Percentiles rank a stretch among this genome's conserved stretches.
phyloP scores from a whole-genome alignment of 2,329 filamentous ascomycete species.

The Hypomyces rosellus region DNA sequence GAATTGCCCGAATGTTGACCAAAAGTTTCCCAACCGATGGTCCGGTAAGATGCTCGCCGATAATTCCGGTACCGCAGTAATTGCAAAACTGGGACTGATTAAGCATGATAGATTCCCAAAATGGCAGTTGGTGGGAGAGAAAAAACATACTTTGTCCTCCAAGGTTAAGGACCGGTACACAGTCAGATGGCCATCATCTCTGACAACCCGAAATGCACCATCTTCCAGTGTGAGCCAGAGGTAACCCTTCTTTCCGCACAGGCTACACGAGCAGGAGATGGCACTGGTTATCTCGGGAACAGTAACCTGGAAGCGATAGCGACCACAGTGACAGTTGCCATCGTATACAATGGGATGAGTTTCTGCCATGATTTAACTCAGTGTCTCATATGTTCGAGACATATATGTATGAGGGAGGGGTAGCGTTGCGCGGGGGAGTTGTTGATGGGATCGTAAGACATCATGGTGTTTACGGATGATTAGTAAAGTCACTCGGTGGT shows the following conservation, averaged over 20 bases:
- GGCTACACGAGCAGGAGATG: slow-evolving; percentile 18
- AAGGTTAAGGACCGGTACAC: slow-evolving; percentile 5
- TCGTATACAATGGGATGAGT: neutral
- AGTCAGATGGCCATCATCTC: slow-evolving; percentile 10
- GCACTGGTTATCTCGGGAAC: slow-evolving; percentile 7
- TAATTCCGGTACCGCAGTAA: slow-evolving; percentile 21
- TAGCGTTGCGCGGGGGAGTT: too few relatives aligned
- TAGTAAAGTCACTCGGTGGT: too few relatives aligned
- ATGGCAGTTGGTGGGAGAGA: neutral
- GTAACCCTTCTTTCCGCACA: slow-evolving; percentile 24
- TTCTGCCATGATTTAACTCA: neutral
- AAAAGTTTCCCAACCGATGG: slow-evolving; percentile 14
- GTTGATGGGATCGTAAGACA: too few relatives aligned
- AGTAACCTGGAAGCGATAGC: slow-evolving; percentile 20
- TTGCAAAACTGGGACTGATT: slow-evolving; percentile 21
- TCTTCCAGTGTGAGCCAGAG: slow-evolving; percentile 18
- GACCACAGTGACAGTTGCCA: slow-evolving; percentile 27
- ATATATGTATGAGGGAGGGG: neutral
- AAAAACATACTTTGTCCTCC: slow-evolving; percentile 13
- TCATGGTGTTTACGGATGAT: too few relatives aligned
- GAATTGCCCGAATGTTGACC: slow-evolving; percentile 20
- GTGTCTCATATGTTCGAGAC: neutral
- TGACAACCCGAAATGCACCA: slow-evolving; percentile 9
- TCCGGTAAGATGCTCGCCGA: slow-evolving; percentile 19
- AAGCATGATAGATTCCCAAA: neutral